Conservation (phyloP, 2,329 filamentous ascomycete species). For the Aschersonia sp. region DNA sequence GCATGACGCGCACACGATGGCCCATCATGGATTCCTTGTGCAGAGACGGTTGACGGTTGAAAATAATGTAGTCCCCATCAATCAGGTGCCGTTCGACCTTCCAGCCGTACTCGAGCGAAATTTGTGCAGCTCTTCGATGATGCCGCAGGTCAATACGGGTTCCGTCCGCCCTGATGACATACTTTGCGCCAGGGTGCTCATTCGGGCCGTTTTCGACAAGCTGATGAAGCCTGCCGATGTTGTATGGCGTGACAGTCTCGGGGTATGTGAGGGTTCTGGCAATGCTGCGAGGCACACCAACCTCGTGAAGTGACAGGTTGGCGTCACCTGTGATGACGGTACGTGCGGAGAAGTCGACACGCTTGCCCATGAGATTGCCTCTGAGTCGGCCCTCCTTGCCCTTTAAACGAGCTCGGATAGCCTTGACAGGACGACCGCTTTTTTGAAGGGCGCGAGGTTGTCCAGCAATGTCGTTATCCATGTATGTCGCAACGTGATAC, state of each 20-base stretch:
- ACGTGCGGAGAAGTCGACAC: conserved; percentile 98
- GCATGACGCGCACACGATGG: conserved; percentile 94
- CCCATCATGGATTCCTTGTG: conserved; percentile 99
- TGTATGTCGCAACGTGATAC: conserved; percentile 97
- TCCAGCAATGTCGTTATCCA: conserved; percentile 98
- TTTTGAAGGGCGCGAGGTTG: conserved; percentile 92
- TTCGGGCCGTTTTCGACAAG: conserved; percentile 89
- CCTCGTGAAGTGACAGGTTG: conserved; percentile 90
- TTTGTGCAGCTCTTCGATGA: conserved; percentile 75
- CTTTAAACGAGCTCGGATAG: conserved; percentile 92
- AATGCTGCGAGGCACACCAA: conserved; percentile 89
- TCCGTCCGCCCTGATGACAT: conserved; percentile 86
- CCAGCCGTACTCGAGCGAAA: conserved; percentile 89
- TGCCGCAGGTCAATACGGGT: conserved; percentile 91
- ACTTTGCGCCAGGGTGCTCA: conserved; percentile 90
- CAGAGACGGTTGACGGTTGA: conserved; percentile 97
- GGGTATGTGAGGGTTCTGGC: conserved; percentile 90
- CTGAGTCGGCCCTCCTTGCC: conserved; percentile 96
- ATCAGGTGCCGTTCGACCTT: conserved; percentile 96
- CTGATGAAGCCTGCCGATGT: conserved; percentile 81
- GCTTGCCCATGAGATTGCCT: conserved; percentile 99
- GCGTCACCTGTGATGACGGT: conserved; percentile 99
- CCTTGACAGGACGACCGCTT: conserved; percentile 90
- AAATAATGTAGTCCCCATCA: conserved; percentile 95
- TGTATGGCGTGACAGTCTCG: conserved; percentile 94